Base-by-base conservation (phyloP, 2,329 filamentous ascomycete species). In the Penicillium capsulatum region DNA sequence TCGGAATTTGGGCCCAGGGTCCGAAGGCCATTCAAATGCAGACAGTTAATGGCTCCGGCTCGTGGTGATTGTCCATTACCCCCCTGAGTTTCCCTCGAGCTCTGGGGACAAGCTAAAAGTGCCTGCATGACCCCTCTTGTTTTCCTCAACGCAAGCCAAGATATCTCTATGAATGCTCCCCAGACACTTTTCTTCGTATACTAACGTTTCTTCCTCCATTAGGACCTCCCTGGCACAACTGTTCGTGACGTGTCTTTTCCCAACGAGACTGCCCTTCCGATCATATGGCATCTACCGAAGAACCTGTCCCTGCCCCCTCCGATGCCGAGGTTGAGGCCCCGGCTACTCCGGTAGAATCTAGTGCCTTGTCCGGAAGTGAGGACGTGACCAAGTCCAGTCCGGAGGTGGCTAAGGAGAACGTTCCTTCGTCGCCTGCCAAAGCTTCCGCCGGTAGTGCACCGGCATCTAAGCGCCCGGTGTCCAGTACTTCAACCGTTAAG, bases 221-320 rank as follows among this genome's bases (percentile, higher is more conserved):
- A 28, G 9, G 13, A 7, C 26, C n/a, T 11, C 10, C 11, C 6
- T 28, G 10, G 26, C n/a, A 28, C 26, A 28, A 7, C 26, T 28
- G 26, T 28, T n/a, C 13, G 6, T 28, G 13, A 4, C 26, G 13
- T 11, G 26, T 35, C 8, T n/a, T 22, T 29, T 16, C 32, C 11
- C n/a, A n/a, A n/a, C n/a, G n/a, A n/a, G n/a, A n/a, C n/a, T n/a
- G n/a, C n/a, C n/a, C n/a, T n/a, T 31, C 10, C 6, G 26, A 31
- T 41, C 52, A 40, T 14, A 66, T 66, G 64, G 53, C 61, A 24
- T 62, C 61, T 5, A 57, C 50, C 9, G 63, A 63, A 42, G 61
- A 63, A 32, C 51, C 59, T n/a, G 38, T 64, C 15, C 40, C 59
- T 32, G 40, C 48, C 31, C 47, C 59, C 17, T 50, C 51, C 11